Conservation (phyloP, 2,329 filamentous ascomycete species). For the Tolypocladium pustulatum region DNA sequence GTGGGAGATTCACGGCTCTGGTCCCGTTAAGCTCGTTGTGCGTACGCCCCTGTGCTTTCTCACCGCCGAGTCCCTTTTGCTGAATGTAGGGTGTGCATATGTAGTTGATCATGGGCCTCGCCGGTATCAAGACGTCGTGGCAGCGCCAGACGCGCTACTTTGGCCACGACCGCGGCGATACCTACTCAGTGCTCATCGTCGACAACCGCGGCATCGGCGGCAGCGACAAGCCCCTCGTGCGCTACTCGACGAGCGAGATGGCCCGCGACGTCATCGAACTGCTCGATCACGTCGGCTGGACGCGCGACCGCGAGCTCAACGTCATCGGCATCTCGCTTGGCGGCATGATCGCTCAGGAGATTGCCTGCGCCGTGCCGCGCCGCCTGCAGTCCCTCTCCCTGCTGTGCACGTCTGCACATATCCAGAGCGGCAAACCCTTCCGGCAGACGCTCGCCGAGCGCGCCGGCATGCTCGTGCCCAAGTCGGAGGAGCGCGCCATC, state of each 20-base stretch:
- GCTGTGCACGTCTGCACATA: slow-evolving; percentile 48
- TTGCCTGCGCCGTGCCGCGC: slow-evolving; percentile 44
- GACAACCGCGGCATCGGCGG: slow-evolving; percentile 81
- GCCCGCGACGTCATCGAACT: slow-evolving; percentile 67
- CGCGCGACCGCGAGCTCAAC: slow-evolving; percentile 40
- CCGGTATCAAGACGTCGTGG: slow-evolving; percentile 58
- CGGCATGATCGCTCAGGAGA: slow-evolving; percentile 85
- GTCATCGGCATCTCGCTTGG: slow-evolving; percentile 74
- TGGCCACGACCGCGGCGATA: slow-evolving; percentile 55
- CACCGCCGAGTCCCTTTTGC: background rate
- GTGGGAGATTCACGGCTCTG: slow-evolving; percentile 72
- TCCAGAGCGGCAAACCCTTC: slow-evolving; percentile 52
- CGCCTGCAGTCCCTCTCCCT: slow-evolving; percentile 47
- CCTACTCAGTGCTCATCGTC: slow-evolving; percentile 64
- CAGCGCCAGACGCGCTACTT: slow-evolving; percentile 78
- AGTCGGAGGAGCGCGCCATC: slow-evolving; percentile 57
- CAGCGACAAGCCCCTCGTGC: slow-evolving; percentile 64
- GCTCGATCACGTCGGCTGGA: slow-evolving; percentile 60
- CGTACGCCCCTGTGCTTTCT: slow-evolving; percentile 21
- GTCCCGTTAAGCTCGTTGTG: slow-evolving; percentile 63
- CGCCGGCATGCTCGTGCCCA: slow-evolving; percentile 53
- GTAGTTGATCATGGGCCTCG: slow-evolving; percentile 75
- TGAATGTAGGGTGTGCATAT: background rate
- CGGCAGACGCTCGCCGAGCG: slow-evolving; percentile 52
- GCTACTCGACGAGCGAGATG: slow-evolving; percentile 81